Evolutionary conservation across 805 yeast genomes (phyloP), one percentile per base, ranked within the genome.

Genomic region (Scheffersomyces ergatensis): DNA sequence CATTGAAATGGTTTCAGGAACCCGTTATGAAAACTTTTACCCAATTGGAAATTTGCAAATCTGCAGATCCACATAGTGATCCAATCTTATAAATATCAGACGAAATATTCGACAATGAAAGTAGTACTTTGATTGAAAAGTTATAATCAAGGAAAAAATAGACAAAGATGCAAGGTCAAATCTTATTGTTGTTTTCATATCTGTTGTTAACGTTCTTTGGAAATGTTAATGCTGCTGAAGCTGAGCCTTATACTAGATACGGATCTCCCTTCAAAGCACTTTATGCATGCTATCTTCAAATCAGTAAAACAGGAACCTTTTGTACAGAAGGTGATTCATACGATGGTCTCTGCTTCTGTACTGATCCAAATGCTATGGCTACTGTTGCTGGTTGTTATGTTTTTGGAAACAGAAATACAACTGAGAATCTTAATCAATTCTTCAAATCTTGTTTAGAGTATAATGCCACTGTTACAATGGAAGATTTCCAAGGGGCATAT

Each of bases 381-480:
- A 53, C 67, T 3, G 41, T 61, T 37, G 53, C 59, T 21, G 65
- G 63, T 14, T 67, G 72, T 39, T 48, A 51, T 19, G 38, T 42
- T 18, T 29, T 38, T 31, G 41, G 34, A 31, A 38, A 31, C 25
- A 40, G 30, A 43, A 49, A 16, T 44, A 43, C 38, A 43, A 47
- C 33, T 14, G 35, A n/a, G 3, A 24, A 30, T 13, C 39, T 45
- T 14, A 43, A 40, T 37, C 36, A 8, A 19, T 52, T 25, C 39
- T 44, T 37, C 16, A 48, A 54, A 16, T 42, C 40, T 13, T 63
- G 68, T 46, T 45, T 38, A n/a, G 43, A 49, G 31, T 49, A 45
- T 34, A 51, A 48, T 32, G 46, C 53, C 11, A 55, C 60, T 3
- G 42, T 57, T 23, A 50, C 55, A 6, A 45, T 44, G 13, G 54